Evolutionary conservation across 768 basidiomycete species (phyloP).

Genomic region (Russula earlei): DNA sequence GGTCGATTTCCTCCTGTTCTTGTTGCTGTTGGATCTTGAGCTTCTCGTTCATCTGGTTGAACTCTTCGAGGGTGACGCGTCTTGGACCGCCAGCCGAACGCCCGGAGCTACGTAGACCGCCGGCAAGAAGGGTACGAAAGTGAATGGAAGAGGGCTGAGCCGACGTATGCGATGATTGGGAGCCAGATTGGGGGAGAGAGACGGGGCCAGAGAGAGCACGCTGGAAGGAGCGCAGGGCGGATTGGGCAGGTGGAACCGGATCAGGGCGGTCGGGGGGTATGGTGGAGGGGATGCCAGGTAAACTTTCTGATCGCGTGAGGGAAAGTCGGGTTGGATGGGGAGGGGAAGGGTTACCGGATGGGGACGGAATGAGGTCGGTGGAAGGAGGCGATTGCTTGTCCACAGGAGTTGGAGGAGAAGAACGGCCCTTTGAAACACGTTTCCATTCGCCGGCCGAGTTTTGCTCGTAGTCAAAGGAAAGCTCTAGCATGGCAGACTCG

Average conservation of each 20-base stretch:
- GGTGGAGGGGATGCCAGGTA: constrained; percentile 37
- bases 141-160: constrained; percentile 18
- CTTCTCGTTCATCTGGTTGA: constrained; percentile 27
- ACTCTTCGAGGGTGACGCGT: constrained; percentile 31
- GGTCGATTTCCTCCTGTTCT: constrained; percentile 21
- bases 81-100: constrained; percentile 30
- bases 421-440: constrained; percentile 45
- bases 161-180: constrained; percentile 24
- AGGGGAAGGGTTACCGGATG: constrained; percentile 30
- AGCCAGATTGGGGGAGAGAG: constrained; percentile 23
- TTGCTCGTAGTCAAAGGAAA: constrained; percentile 56
- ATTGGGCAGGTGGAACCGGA: constrained; percentile 27
- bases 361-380: constrained; percentile 7
- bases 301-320: constrained; percentile 60
- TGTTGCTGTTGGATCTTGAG: constrained; percentile 13
- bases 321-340: constrained; percentile 34
- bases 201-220: constrained; percentile 57
- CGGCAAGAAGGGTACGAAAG: constrained; percentile 23
- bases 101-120: constrained; percentile 28
- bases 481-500: constrained; percentile 52
- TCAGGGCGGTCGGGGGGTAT: constrained; percentile 19
- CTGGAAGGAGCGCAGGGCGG: constrained; percentile 43
- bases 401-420: constrained; percentile 36
- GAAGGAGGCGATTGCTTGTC: constrained; percentile 24
- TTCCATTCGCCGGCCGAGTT: constrained; percentile 47